These are phyloP conservation scores for Fusarium equiseti DNA, from an alignment of 2,329 filamentous ascomycete species.

Conservation along the genomic window DNA sequence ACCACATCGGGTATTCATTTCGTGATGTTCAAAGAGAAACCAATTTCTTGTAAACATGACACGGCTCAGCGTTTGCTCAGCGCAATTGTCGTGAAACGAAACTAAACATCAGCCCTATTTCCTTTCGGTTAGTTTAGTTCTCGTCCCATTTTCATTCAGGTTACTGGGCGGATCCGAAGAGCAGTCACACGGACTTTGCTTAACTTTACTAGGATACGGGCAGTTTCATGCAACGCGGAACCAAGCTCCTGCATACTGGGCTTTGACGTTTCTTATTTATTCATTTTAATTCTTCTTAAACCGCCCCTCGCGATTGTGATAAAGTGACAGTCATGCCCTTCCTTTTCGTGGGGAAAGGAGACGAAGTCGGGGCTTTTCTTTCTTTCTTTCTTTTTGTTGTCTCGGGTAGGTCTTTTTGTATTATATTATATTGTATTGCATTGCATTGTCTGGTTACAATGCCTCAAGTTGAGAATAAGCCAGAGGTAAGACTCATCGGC, in stretches of 20 bases:
- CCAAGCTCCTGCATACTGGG: background rate
- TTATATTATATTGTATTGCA: background rate
- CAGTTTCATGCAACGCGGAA: background rate
- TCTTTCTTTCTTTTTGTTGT: background rate
- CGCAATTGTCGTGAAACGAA: conserved; percentile 1
- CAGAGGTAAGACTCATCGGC: background rate
- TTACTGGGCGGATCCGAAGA: background rate
- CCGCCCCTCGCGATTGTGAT: background rate
- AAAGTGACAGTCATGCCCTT: background rate
- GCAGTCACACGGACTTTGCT: background rate
- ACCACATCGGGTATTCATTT: background rate
- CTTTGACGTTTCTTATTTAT: conserved; percentile 2
- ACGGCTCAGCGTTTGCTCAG: background rate
- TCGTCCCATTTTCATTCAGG: background rate
- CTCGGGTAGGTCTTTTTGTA: background rate
- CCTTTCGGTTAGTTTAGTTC: background rate
- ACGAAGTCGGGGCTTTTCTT: background rate
- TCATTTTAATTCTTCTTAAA: background rate
- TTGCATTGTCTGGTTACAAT: conserved; percentile 2
- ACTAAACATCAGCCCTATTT: conserved; percentile 1
- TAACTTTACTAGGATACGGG: background rate
- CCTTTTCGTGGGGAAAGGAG: background rate
- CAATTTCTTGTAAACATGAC: background rate
- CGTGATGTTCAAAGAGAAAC: background rate
- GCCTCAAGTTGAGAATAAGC: background rate